Evolutionary conservation across 2,329 filamentous ascomycete genomes (phyloP), one percentile per base, ranked within the genome.

Genomic region (Bertia moriformis): DNA sequence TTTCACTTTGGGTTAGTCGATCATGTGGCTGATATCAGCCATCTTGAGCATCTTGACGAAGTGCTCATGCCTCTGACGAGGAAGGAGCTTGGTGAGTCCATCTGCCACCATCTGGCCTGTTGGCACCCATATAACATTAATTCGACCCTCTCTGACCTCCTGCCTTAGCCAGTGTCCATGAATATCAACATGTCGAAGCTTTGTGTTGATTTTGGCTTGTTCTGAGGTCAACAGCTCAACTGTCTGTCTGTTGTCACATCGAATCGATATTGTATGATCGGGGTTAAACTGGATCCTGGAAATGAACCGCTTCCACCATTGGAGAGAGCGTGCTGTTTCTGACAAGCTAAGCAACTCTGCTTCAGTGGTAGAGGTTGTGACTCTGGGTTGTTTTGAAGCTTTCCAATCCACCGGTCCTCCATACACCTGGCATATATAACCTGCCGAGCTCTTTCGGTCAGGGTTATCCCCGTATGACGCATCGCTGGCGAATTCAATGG

Each of bases 121-220:
- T 7, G 41, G 37, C 14, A 44, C 45, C 47, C 46, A 54, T 30
- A 46, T 18, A 14, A 54, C 38, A 1, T 38, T 32, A 13, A 54
- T 42, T 4, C 15, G 13, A 29, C 41, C 38, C 2, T 19, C 38
- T 30, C 48, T 43, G 7, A 47, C 40, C 38, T 50, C 45, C 40
- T 54, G 44, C 3, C 46, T 14, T 1, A 53, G 39, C 48, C 46
- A 54, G 37, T 44, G 40, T 17, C 46, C 22, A 30, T 52, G 43
- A 32, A 53, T 51, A 42, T 53, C 43, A 18, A 51, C 38, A 41
- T 51, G 45, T 15, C 44, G 43, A n/a, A 51, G 40, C 24, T 43
- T 41, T 4, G 43, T 48, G 2, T 44, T 36, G 4, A 51, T 40
- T 19, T 37, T 38, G 12, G 37, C 36, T 3, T 19, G 38, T 17